Evolutionary conservation across 441 rosid species (phyloP).

Genomic region (Euphorbia celastroides): DNA sequence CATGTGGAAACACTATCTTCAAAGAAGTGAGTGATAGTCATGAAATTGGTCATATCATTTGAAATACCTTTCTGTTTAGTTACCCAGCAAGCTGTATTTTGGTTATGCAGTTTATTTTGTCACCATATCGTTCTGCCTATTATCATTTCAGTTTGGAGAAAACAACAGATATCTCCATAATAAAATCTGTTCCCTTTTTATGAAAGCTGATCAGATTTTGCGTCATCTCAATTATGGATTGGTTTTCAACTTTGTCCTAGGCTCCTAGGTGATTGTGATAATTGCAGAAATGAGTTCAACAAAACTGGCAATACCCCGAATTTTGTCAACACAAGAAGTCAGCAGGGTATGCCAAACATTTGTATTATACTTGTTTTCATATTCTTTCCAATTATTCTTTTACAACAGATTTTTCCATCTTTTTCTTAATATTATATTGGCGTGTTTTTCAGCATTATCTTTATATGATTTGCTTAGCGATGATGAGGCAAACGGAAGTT

Average conservation of each 20-base stretch:
- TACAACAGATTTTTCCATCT: background rate
- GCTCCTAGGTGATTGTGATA: slow-evolving; percentile 21
- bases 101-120: background rate
- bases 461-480: slow-evolving; percentile 71
- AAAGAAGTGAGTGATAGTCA: slow-evolving; percentile 40
- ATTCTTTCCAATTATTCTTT: background rate
- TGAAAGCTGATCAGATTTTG: background rate
- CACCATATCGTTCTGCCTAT: background rate
- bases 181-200: background rate
- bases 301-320: slow-evolving; percentile 24
- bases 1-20: slow-evolving; percentile 34
- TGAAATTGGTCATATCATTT: slow-evolving; percentile 7
- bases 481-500: slow-evolving; percentile 38
- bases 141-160: background rate
- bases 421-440: slow-evolving; percentile 4
- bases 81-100: background rate
- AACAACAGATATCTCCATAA: background rate
- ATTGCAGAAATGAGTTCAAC: slow-evolving; percentile 20
- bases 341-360: slow-evolving; percentile 36
- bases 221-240: slow-evolving; percentile 10
- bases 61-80: background rate
- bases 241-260: slow-evolving; percentile 25
- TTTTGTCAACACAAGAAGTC: slow-evolving; percentile 30
- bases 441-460: slow-evolving; percentile 43
- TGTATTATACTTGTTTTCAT: slow-evolving; percentile 6